Base-by-base conservation (phyloP, 129 eudicot species). In the Centrapalus pauciflorus region DNA sequence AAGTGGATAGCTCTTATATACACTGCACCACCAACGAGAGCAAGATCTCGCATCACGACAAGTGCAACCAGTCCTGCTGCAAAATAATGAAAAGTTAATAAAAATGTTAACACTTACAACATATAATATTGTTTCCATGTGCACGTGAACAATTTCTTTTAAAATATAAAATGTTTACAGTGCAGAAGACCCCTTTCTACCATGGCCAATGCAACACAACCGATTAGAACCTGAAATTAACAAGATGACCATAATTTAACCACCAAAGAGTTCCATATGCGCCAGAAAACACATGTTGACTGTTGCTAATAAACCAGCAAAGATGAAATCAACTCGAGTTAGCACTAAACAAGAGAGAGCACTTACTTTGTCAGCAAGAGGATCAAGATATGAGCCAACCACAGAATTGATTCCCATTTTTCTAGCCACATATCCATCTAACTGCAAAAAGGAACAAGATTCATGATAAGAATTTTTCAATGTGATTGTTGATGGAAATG, bases 301-400 rank as follows among this genome's bases (percentile, higher is more conserved):
- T 68, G 73, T 16, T 71, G 7, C 26, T 33, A 20, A 28, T 33
- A 21, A 64, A 50, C 50, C 6, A 52, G n/a, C 30, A 14, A 24
- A 2, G 5, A 2, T 14, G 40, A 56, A n/a, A n/a, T 27, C 60
- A 59, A 7, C 27, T 37, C 13, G 28, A 4, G 28, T 32, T 63
- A 33, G 52, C 43, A 37, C 4, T 17, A 71, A 26, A 51, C 30
- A 13, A 75, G 29, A 25, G 48, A 75, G 29, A 25, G 48, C 23
- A 54, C 60, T 73, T 78, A 89, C 99, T 88, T 94, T 94, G 73
- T 94, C 99, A 35, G 99, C 99, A 64, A 94, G 97, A 70, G 97
- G 99, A 79, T 94, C 99, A 67, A 94, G 87, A 77, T 94, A 94
- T 23, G 99, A 94, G 16, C 99, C 99, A 70, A 94, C 90, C n/a